These are phyloP conservation scores for Scalesia atractyloides DNA, from an alignment of 129 eudicot genomes.

Conservation along the genomic window DNA sequence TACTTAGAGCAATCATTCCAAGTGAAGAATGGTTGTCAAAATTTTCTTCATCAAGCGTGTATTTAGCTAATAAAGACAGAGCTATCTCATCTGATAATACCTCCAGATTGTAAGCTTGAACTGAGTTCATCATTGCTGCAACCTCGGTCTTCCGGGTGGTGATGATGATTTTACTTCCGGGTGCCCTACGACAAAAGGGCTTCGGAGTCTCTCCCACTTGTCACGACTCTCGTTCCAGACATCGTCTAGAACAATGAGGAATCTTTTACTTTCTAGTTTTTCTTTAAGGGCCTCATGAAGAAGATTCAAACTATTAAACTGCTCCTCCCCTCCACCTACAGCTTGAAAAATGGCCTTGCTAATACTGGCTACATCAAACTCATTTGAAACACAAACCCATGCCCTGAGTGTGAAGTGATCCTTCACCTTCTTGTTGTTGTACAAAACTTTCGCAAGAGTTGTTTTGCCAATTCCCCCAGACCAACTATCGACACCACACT, in stretches of 20 bases:
- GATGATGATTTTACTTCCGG: slow-evolving; percentile 25
- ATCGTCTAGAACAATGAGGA: slow-evolving; percentile 45
- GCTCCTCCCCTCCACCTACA: neutral
- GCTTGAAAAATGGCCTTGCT: neutral
- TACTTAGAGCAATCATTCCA: slow-evolving; percentile 17
- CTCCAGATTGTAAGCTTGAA: slow-evolving; percentile 16
- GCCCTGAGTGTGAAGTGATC: neutral
- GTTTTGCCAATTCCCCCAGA: slow-evolving; percentile 1
- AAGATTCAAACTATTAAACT: slow-evolving; percentile 12
- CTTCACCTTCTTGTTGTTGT: neutral
- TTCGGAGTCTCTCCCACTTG: slow-evolving; percentile 29
- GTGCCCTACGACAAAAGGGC: slow-evolving; percentile 29
- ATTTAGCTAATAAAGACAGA: slow-evolving; percentile 29
- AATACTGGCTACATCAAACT: neutral
- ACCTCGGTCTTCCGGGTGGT: slow-evolving; percentile 34
- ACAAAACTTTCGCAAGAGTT: neutral
- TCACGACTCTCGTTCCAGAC: slow-evolving; percentile 39
- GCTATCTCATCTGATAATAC: slow-evolving; percentile 16
- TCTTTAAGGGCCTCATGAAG: slow-evolving; percentile 28
- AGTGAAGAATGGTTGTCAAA: slow-evolving; percentile 20
- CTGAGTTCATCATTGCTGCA: neutral
- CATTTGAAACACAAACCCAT: neutral
- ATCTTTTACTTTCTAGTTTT: slow-evolving; percentile 19
- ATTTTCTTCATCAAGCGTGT: slow-evolving; percentile 15
- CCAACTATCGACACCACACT: neutral